A percentile compares a stretch with the other conserved stretches of the same genome.
Conservation (phyloP, 805 yeast species). For the Saccharomycopsis babjevae region DNA sequence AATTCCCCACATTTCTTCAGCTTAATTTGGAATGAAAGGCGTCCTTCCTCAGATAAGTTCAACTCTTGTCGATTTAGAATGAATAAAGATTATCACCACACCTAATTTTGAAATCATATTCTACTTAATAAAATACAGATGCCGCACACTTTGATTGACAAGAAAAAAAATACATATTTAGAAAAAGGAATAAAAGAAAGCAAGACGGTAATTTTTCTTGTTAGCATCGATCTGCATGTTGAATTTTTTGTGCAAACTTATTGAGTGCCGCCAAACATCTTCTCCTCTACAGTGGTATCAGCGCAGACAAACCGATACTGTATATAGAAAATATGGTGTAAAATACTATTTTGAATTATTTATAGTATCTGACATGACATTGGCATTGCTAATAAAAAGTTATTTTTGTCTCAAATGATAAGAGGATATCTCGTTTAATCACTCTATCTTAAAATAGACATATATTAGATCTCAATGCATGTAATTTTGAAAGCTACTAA, state of each 20-base stretch:
- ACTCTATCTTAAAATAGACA: no score
- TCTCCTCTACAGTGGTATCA: not conserved
- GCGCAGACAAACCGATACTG: not conserved
- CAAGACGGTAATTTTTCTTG: not conserved
- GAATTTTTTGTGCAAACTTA: not conserved
- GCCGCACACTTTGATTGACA: not conserved
- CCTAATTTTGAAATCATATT: not conserved
- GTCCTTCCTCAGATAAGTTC: not conserved
- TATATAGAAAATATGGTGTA: not conserved
- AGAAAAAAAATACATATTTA: not conserved
- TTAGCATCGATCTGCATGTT: not conserved
- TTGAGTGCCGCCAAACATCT: not conserved
- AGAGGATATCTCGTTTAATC: no score
- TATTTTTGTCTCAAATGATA: no score
- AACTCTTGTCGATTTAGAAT: not conserved
- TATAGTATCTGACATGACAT: not conserved
- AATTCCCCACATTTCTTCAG: not conserved
- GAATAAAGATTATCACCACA: not conserved
- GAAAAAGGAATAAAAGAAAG: not conserved
- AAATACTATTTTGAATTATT: not conserved
- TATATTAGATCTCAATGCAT: no score
- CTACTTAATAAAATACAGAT: not conserved
- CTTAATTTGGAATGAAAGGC: not conserved
- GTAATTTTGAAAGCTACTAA: no score
- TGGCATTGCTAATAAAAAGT: no score